phyloP scores from a whole-genome alignment of 2,329 filamentous ascomycete genomes.

The Trichoderma endophyticum region DNA sequence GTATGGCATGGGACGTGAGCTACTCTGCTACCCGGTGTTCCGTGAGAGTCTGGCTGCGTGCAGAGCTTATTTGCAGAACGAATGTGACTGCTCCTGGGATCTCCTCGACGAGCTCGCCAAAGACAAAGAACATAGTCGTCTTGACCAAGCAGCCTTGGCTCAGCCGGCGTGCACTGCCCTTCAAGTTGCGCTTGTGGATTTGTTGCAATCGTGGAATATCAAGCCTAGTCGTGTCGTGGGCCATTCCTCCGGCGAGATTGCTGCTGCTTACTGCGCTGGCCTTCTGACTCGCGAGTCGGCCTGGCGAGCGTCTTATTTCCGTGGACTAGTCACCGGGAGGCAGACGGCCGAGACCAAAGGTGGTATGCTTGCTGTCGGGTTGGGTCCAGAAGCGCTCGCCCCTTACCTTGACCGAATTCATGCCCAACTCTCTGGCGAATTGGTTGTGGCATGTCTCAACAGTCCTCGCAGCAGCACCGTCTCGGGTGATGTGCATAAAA shows the following conservation, averaged over 20 bases:
- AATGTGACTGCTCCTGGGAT: neutral
- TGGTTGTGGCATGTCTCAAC: constrained; percentile 12
- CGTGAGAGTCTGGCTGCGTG: neutral
- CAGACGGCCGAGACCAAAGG: constrained; percentile 10
- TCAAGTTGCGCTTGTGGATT: constrained; percentile 1
- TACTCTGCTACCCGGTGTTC: constrained; percentile 11
- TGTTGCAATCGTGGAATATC: neutral
- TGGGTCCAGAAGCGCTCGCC: neutral
- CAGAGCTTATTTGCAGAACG: neutral
- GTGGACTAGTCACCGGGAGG: constrained; percentile 6
- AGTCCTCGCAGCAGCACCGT: constrained; percentile 9
- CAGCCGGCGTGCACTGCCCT: constrained; percentile 13
- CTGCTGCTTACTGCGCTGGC: constrained; percentile 10
- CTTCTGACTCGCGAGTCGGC: neutral
- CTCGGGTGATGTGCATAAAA: constrained; percentile 3
- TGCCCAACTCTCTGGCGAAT: neutral
- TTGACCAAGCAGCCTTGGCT: neutral
- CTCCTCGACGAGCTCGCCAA: constrained; percentile 9
- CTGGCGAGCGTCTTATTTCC: constrained; percentile 3
- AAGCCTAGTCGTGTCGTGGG: constrained; percentile 1
- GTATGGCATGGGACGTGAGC: constrained; percentile 22
- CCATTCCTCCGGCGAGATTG: constrained; percentile 17
- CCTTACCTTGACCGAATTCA: constrained; percentile 1
- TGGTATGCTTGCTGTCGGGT: constrained; percentile 12
- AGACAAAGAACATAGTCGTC: neutral